Evolutionary conservation across 805 yeast genomes (phyloP), one percentile per base, ranked within the genome.

Genomic region (Saturnispora dispora): DNA sequence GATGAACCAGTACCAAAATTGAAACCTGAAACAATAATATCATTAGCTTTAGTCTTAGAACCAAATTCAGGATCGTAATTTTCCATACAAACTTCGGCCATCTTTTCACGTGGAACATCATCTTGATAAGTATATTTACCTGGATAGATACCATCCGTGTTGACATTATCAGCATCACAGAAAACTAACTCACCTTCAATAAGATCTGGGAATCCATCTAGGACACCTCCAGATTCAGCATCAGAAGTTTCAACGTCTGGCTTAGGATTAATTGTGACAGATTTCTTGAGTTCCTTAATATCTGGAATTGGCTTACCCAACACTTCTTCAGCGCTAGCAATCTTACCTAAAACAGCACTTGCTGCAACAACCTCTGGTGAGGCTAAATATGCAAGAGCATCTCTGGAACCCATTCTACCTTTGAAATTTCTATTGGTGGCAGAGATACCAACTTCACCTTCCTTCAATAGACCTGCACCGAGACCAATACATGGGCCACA

Each of bases 81-180:
- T 71, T 93, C 99, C 99, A 93, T 93, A 73, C 99, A 93, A 45
- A 93, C 99, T 69, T 91, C 86, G 35, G 99, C 99, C 99, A 93
- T 93, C 66, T 85, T 88, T 60, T 88, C 96, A 62, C 85, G 78
- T 41, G 97, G 79, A 45, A 93, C 93, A 65, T 93, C 98, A 68
- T 93, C 99, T 72, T 93, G 98, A 71, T 93, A 93, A 9, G 99
- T 93, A 75, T 93, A 93, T 67, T 93, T 93, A 58, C 99, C 99
- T 22, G 99, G 99, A 66, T 93, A 93, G 53, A 93, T 93, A 63
- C 98, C 99, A 67, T 93, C 99, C 22, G 99, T 93, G 72, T 93
- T 93, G 69, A 93, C 83, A 65, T 85, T 86, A 70, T 93, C 99
- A 45, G 97, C 97, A 64, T 93, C 96, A 76, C 99, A 93, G 25